A percentile compares a stretch with the other conserved stretches of the same genome.
These are phyloP conservation scores for Vanilla planifolia DNA, from an alignment of 106 monocot species.

Conservation along the genomic window DNA sequence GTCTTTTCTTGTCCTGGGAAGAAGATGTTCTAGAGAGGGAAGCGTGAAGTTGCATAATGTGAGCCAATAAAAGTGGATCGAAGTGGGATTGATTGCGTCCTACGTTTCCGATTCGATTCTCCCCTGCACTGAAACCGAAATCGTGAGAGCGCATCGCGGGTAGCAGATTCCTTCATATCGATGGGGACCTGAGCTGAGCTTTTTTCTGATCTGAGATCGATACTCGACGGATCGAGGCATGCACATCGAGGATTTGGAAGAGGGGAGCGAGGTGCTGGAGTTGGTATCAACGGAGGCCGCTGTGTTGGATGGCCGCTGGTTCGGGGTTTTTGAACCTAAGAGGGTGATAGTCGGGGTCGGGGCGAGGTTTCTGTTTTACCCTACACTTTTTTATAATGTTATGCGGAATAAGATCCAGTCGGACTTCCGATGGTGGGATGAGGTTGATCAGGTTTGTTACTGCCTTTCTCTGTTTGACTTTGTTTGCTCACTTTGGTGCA, in stretches of 20 bases:
- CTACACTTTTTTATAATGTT: conserved; percentile 60
- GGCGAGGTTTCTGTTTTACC: conserved; percentile 63
- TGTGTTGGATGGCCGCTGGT: neutral
- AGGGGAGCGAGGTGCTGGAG: conserved; percentile 5
- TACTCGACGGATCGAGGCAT: conserved; percentile 7
- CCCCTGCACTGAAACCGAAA: neutral
- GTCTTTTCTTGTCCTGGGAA: neutral
- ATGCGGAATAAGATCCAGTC: conserved; percentile 42
- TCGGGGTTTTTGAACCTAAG: conserved; percentile 27
- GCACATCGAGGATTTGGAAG: conserved; percentile 25
- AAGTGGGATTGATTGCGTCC: neutral
- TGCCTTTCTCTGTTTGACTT: neutral
- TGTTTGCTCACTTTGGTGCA: neutral
- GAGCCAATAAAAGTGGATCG: neutral
- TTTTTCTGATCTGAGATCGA: neutral
- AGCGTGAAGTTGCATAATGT: neutral
- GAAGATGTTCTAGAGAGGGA: conserved; percentile 1
- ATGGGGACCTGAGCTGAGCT: neutral
- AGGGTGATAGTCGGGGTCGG: conserved; percentile 47
- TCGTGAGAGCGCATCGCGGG: neutral
- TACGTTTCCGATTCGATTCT: neutral
- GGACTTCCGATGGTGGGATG: conserved; percentile 68
- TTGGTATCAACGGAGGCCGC: neutral
- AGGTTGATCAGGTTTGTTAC: conserved; percentile 45
- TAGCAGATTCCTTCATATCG: neutral